Conservation (phyloP, 2,329 filamentous ascomycete species). For the Fusarium coffeatum region DNA sequence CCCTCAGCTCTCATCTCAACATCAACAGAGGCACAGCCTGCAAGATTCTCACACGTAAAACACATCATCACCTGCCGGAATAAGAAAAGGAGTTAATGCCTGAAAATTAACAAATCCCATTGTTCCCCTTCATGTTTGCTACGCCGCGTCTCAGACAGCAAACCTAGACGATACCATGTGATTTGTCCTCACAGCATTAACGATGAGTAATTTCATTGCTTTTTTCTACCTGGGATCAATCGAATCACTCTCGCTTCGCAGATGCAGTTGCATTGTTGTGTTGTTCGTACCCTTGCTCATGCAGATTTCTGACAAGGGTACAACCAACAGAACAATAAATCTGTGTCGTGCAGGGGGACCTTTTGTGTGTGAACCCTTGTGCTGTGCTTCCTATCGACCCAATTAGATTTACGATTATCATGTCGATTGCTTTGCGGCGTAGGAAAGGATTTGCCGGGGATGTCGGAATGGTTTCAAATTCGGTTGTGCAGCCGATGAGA, state of each 20-base stretch:
- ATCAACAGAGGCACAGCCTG: background rate
- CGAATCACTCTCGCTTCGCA: background rate
- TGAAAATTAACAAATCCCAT: background rate
- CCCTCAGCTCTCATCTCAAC: background rate
- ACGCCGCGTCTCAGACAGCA: background rate
- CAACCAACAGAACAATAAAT: background rate
- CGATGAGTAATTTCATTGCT: background rate
- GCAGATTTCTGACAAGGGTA: background rate
- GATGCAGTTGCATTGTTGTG: background rate
- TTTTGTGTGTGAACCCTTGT: slow-evolving; percentile 1
- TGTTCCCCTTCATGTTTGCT: background rate
- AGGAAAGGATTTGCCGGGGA: background rate
- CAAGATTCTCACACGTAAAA: background rate
- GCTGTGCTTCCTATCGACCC: background rate
- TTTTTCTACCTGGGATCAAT: background rate
- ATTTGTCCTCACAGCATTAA: background rate
- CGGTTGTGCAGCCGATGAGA: slow-evolving; percentile 3
- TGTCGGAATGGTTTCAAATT: slow-evolving; percentile 1
- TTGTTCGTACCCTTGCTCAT: background rate
- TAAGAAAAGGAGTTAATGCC: background rate
- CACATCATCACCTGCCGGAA: background rate
- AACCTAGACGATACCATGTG: background rate
- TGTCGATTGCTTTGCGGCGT: background rate
- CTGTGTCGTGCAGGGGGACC: background rate
- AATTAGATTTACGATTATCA: background rate